Evolutionary conservation across 371 early-diverging fungal genomes (phyloP).

Genomic region (Lichtheimia ramosa): DNA sequence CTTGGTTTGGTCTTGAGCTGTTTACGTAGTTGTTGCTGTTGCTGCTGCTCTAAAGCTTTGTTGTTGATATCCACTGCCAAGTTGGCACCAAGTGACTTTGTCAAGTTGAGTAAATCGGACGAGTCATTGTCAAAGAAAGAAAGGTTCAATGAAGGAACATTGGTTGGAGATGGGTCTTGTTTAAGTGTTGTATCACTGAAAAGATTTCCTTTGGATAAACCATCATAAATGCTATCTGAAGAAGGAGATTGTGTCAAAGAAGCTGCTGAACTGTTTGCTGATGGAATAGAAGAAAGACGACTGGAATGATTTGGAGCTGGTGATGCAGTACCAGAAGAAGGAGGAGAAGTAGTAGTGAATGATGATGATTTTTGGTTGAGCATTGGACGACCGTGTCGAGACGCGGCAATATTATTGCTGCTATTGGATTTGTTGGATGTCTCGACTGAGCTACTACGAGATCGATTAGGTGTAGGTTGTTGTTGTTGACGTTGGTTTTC

Average conservation of each 20-base stretch:
- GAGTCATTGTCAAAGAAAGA: conserved; percentile 52
- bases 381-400: conserved; percentile 8
- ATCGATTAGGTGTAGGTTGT: conserved; percentile 37
- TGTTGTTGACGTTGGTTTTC: conserved; percentile 8
- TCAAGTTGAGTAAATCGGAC: conserved; percentile 38
- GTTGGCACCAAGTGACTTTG: conserved; percentile 40
- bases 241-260: conserved; percentile 2
- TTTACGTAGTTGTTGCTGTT: conserved; percentile 3
- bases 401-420: neutral
- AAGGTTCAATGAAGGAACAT: conserved; percentile 28
- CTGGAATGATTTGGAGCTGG: neutral
- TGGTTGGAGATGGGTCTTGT: conserved; percentile 8
- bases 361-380: neutral
- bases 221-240: conserved; percentile 14
- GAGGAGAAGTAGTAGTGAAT: conserved; percentile 7
- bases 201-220: conserved; percentile 13
- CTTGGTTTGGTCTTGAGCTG: conserved; percentile 2
- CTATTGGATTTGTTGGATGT: conserved; percentile 5
- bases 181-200: neutral
- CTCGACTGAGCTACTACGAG: conserved; percentile 41
- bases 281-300: conserved; percentile 12
- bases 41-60: conserved; percentile 5
- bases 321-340: conserved; percentile 8
- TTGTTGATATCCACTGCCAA: conserved; percentile 20
- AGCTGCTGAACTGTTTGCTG: conserved; percentile 8